A percentile compares a stretch with the other conserved stretches of the same genome.
Conservation (phyloP, 257 asterid genomes). For the Plectranthus barbatus region DNA sequence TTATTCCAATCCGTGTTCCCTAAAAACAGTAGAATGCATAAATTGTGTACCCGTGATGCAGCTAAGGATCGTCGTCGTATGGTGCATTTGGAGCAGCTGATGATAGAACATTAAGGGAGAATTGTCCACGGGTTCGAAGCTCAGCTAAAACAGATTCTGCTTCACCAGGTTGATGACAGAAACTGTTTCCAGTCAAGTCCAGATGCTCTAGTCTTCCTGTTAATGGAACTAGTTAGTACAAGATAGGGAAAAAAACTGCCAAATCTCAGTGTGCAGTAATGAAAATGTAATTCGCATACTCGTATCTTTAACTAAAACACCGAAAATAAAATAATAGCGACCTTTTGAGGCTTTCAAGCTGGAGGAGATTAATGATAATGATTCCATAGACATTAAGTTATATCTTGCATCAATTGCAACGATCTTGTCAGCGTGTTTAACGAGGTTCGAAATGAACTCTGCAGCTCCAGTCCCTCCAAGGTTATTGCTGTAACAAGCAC, state of each 20-base stretch:
- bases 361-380: conserved; percentile 44
- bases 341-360: conserved; percentile 58
- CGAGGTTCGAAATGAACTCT: conserved; percentile 50
- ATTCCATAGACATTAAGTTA: conserved; percentile 69
- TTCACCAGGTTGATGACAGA: conserved; percentile 28
- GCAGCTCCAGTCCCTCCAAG: conserved; percentile 81
- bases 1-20: neutral
- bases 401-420: conserved; percentile 56
- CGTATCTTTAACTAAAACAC: neutral
- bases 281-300: neutral
- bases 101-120: conserved; percentile 25
- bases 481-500: conserved; percentile 52
- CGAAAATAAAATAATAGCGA: conserved; percentile 10
- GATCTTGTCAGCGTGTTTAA: conserved; percentile 41
- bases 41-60: conserved; percentile 15
- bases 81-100: conserved; percentile 34
- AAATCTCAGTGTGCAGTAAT: neutral
- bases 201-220: conserved; percentile 68
- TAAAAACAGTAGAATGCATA: neutral
- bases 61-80: conserved; percentile 71
- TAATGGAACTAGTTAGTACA: neutral
- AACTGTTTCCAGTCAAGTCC: conserved; percentile 63
- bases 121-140: conserved; percentile 34
- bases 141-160: conserved; percentile 34
- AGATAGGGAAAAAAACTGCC: neutral